phyloP scores from a whole-genome alignment of 306 rosid species.

The Prunus salicina region DNA sequence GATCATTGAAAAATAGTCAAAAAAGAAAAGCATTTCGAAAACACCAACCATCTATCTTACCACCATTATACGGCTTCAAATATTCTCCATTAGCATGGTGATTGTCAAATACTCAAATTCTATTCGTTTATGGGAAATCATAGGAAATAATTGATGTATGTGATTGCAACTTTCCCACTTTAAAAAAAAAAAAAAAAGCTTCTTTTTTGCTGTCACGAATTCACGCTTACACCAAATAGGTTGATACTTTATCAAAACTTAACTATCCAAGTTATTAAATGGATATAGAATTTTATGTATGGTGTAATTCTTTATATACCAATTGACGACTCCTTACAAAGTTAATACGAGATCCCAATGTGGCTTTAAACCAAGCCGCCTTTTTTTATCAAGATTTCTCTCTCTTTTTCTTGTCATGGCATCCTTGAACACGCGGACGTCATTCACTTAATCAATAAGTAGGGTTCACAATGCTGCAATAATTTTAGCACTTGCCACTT shows the following conservation, averaged over 20 bases:
- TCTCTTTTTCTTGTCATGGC: conserved; percentile 13
- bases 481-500: not conserved
- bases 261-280: not conserved
- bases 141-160: not conserved
- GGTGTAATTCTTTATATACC: not conserved
- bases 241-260: not conserved
- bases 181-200: not conserved
- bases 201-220: not conserved
- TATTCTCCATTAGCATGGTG: not conserved
- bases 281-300: no score
- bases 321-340: not conserved
- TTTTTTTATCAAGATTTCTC: not conserved
- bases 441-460: conserved; percentile 15
- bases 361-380: not conserved
- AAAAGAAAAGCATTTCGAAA: not conserved
- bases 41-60: not conserved
- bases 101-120: not conserved
- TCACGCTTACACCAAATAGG: not conserved
- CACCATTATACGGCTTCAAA: not conserved
- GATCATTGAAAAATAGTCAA: not conserved
- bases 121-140: not conserved
- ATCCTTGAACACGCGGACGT: conserved; percentile 7
- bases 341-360: not conserved
- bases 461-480: not conserved
- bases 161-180: not conserved